Conservation (phyloP, 1,284 basidiomycete species). For the Flammula alnicola region DNA sequence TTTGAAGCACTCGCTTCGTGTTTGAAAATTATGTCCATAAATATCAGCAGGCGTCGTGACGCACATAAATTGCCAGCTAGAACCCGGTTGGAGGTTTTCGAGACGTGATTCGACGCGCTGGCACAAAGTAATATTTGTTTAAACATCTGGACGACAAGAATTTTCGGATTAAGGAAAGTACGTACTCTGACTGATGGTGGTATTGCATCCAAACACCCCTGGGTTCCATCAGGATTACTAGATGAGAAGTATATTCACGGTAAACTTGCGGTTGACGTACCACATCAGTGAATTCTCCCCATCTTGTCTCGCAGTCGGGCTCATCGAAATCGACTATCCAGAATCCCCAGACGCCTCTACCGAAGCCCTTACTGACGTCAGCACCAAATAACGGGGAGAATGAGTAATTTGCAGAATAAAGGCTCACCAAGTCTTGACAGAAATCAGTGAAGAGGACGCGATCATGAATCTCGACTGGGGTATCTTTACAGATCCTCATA, state of each 20-base stretch:
- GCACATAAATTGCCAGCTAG: constrained; percentile 39
- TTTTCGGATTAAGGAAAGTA: too few species aligned
- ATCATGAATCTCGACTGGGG: constrained; percentile 31
- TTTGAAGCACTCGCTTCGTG: constrained; percentile 30
- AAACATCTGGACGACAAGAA: too few species aligned
- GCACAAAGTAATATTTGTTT: background rate
- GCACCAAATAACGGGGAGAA: background rate
- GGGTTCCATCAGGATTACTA: background rate
- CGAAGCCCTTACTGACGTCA: constrained; percentile 25
- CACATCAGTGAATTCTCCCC: constrained; percentile 25
- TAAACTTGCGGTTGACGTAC: constrained; percentile 13
- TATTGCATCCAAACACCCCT: constrained; percentile 15
- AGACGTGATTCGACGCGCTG: constrained; percentile 33
- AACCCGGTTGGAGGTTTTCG: constrained; percentile 29
- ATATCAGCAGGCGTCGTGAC: constrained; percentile 36
- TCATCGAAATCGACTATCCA: constrained; percentile 35
- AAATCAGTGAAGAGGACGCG: constrained; percentile 24
- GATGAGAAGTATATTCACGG: background rate
- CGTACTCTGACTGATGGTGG: constrained; percentile 1
- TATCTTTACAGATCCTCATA: constrained; percentile 31
- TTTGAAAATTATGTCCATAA: constrained; percentile 27
- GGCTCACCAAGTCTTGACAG: constrained; percentile 34
- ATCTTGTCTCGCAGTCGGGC: constrained; percentile 28
- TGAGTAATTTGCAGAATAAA: background rate
- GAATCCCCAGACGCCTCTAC: constrained; percentile 32